Base-by-base conservation (phyloP, 2,329 filamentous ascomycete species). In the Hypomyces rosellus region DNA sequence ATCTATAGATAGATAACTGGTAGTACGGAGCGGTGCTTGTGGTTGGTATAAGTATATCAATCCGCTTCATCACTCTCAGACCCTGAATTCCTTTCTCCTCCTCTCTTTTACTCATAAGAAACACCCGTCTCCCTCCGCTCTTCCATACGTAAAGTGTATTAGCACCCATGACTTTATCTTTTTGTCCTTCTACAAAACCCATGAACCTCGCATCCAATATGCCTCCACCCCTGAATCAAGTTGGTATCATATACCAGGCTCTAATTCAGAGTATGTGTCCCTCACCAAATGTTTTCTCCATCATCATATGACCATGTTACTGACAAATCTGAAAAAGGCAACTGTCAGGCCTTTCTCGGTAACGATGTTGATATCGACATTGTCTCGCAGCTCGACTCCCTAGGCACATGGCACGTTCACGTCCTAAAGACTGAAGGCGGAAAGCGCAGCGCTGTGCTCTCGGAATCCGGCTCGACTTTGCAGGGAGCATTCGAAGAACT, bases 401-500 rank as follows among this genome's bases (percentile, higher is more conserved):
- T 54, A n/a, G 56, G 55, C 34, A 54, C 54, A 33, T 65, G 63
- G 63, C 53, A 56, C 33, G 56, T 54, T 39, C 59, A 58, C 36
- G 53, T 64, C 34, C 44, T 65, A 45, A 60, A 60, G 52, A 59
- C 54, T 9, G 57, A 62, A 40, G 46, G 41, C 14, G 58, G 59
- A 42, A 55, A 55, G 30, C 64, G 64, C 12, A 57, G 57, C 22
- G 60, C 57, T 15, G 53, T 68, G 13, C 55, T 73, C 9, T 64
- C 63, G n/a, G 67, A 64, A 16, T 55, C 63, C 2, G 65, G 58
- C 6, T 42, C 51, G 14, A 62, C 64, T 14, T 50, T 63, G 7
- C 49, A 61, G 18, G 62, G 62, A 4, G 70, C 69, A 9, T 56
- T 73, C 5, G 63, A 67, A 46, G 51, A 60, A 14, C 66, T 74